Conservation (phyloP, 805 yeast genomes). For the Maudiozyma serrabonitensis region DNA sequence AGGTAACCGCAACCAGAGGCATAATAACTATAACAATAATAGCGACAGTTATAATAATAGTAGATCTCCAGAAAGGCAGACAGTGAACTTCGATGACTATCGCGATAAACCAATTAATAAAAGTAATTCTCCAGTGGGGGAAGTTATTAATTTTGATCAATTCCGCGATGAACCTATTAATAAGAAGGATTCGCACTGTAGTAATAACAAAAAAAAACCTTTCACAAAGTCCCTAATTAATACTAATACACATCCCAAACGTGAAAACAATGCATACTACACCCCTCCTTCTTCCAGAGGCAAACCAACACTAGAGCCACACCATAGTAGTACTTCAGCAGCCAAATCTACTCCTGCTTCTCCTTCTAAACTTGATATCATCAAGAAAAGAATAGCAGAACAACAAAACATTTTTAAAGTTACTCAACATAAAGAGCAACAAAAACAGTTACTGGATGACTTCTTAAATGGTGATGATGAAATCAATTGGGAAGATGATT, state of each 20-base stretch:
- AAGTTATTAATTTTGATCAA: background rate
- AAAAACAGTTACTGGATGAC: conserved; percentile 19
- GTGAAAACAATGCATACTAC: background rate
- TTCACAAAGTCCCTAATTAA: background rate
- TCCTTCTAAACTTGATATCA: conserved; percentile 10
- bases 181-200: background rate
- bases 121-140: background rate
- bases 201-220: background rate
- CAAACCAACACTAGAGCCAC: background rate
- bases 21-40: background rate
- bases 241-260: background rate
- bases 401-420: conserved; percentile 19
- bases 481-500: conserved; percentile 25
- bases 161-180: background rate
- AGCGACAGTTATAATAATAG: background rate
- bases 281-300: background rate
- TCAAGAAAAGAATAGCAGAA: conserved; percentile 25
- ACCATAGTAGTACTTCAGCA: background rate
- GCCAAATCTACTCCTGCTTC: background rate
- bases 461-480: conserved; percentile 21
- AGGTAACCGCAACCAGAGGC: background rate
- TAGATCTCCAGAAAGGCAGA: background rate
- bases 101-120: background rate
- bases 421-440: conserved; percentile 20
- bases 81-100: background rate